Evolutionary conservation across 2,329 filamentous ascomycete species (phyloP), one percentile per base, ranked within the genome.

Genomic region (Hypoxylon sp.): DNA sequence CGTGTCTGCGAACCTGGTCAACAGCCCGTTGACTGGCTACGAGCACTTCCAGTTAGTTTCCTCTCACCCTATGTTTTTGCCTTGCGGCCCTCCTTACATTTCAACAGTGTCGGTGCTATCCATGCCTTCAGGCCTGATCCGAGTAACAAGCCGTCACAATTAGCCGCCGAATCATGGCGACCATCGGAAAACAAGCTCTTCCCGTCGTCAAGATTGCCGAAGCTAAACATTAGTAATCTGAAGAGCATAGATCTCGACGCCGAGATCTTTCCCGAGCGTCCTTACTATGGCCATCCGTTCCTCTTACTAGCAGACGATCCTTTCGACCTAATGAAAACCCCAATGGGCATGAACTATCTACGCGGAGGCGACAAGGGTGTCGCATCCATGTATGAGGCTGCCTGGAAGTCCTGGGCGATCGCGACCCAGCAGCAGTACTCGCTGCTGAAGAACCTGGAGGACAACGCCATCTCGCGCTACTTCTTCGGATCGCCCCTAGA

Each of bases 1-100:
- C 44, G 82, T 88, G 3, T 86, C 85, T 1, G 86, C 85, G 60
- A 88, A 89, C 71, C 81, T 89, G 13, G 79, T 88, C 72, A 89
- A 88, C 61, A 84, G 86, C 58, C 86, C 85, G 2, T 78, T 85
- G 22, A 83, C 87, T 44, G 81, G 82, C 54, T 85, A 84, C 76
- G 79, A 88, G 19, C 87, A 89, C 73, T 84, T 83, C 72, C 85
- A 86, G 56, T 59, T 10, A 51, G 56, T 59, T 2, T 8, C 6
- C 24, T 35, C 26, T 11, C 17, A 3, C n/a, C 22, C 33, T 33
- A 11, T 3, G 14, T 2, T 39, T 29, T 39, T n/a, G 39, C 44
- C 14, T 8, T 19, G 5, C 22, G 22, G 10, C 4, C n/a, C 2
- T 52, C 9, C 46, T 51, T 22, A 60, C 33, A 52, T 59, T 51